Evolutionary conservation across 345 rosid genomes (phyloP).

Genomic region (Eucalyptus sp.): DNA sequence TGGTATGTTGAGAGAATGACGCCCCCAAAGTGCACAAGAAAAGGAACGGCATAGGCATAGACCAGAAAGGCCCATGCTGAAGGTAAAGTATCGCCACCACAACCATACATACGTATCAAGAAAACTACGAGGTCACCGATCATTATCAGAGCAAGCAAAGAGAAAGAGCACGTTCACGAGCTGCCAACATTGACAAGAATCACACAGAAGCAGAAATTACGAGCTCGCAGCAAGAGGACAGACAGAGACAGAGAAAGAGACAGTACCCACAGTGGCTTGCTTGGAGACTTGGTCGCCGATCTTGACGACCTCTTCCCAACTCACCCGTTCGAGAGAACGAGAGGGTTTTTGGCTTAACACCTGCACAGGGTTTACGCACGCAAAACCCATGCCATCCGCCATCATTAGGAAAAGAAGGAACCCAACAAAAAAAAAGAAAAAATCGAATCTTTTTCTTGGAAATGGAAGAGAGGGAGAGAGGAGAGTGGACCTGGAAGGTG

Average conservation of each 20-base stretch:
- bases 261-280: conserved; percentile 76
- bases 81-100: not conserved
- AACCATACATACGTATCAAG: not conserved
- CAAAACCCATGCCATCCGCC: not conserved
- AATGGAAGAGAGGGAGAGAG: not conserved
- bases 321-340: conserved; percentile 28
- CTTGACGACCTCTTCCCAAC: conserved; percentile 65
- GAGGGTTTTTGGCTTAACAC: conserved; percentile 41
- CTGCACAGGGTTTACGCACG: conserved; percentile 3
- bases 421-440: not conserved
- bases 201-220: not conserved
- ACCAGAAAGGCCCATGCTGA: not conserved
- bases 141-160: not conserved
- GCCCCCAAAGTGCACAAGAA: not conserved
- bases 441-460: not conserved
- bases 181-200: not conserved
- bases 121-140: not conserved
- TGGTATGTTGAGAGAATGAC: not conserved
- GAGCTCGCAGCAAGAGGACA: not conserved
- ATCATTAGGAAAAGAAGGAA: not conserved
- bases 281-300: conserved; percentile 75
- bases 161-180: not conserved
- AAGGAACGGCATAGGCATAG: not conserved
- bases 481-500: conserved; percentile 47
- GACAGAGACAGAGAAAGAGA: not conserved